Conservation (phyloP, 73 alveolate genomes). For the Paramecium sonneborni region DNA sequence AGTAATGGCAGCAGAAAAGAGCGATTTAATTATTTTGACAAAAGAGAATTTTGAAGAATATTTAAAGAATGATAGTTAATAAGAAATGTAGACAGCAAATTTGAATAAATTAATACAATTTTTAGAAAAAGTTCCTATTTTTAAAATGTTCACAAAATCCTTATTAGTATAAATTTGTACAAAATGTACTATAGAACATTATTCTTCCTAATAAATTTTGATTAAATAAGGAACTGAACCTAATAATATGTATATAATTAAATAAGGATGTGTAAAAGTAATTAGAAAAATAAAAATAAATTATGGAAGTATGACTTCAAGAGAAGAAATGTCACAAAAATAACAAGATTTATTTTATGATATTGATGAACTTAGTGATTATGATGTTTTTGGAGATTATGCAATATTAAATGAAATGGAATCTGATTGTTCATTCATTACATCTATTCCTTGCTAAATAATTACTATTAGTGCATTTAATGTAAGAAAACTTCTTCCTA, state of each 20-base stretch:
- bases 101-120: background rate
- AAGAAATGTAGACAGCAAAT: conserved; percentile 16
- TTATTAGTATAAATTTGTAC: background rate
- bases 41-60: conserved; percentile 57
- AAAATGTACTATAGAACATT: background rate
- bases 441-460: conserved; percentile 57
- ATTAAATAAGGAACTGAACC: conserved; percentile 25
- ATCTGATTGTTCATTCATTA: conserved; percentile 48
- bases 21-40: conserved; percentile 54
- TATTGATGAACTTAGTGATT: conserved; percentile 58
- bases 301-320: conserved; percentile 6
- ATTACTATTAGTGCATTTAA: conserved; percentile 50
- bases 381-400: conserved; percentile 60
- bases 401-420: conserved; percentile 44
- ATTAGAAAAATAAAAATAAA: background rate
- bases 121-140: conserved; percentile 8
- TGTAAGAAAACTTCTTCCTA: conserved; percentile 38
- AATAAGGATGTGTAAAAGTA: conserved; percentile 12
- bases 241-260: background rate
- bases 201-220: background rate
- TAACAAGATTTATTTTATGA: conserved; percentile 3
- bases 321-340: background rate
- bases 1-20: conserved; percentile 57
- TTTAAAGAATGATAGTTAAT: background rate
- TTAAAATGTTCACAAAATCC: background rate